Evolutionary conservation across 305 asterid species (phyloP).

Genomic region (Fraxinus ornus): DNA sequence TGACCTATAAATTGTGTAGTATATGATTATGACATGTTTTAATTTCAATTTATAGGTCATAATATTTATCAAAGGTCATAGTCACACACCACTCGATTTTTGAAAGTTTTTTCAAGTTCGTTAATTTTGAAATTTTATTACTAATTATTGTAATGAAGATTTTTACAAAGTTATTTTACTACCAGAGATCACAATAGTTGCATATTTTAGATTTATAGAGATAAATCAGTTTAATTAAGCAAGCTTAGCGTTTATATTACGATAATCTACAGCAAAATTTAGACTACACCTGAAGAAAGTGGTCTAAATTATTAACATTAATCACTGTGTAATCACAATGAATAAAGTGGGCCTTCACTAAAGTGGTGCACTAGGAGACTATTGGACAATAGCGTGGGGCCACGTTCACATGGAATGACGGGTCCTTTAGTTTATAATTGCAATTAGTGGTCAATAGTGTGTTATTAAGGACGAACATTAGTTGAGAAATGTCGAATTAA

Average conservation of each 20-base stretch:
- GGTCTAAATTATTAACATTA: slow-evolving; percentile 22
- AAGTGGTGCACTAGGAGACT: slow-evolving; percentile 21
- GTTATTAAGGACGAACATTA: background rate
- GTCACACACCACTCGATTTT: background rate
- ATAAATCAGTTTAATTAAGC: background rate
- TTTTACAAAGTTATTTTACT: background rate
- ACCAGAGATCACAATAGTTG: background rate
- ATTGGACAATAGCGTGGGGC: slow-evolving; percentile 31
- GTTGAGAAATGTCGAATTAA: background rate
- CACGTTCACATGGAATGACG: slow-evolving; percentile 44
- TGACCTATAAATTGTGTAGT: background rate
- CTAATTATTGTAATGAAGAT: background rate
- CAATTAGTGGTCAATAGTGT: slow-evolving; percentile 14
- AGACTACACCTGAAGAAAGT: background rate
- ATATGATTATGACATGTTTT: background rate
- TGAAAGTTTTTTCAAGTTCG: background rate
- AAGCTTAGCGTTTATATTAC: background rate
- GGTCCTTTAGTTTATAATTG: slow-evolving; percentile 26
- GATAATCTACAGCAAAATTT: background rate
- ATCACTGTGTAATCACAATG: slow-evolving; percentile 27
- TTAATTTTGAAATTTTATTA: background rate
- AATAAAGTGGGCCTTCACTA: slow-evolving; percentile 27
- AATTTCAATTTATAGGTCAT: background rate
- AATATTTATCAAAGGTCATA: background rate
- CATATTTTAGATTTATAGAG: background rate